Percentiles rank a stretch among this genome's conserved stretches.
Conservation (phyloP, 768 basidiomycete species). For the Scleroderma citrinum region DNA sequence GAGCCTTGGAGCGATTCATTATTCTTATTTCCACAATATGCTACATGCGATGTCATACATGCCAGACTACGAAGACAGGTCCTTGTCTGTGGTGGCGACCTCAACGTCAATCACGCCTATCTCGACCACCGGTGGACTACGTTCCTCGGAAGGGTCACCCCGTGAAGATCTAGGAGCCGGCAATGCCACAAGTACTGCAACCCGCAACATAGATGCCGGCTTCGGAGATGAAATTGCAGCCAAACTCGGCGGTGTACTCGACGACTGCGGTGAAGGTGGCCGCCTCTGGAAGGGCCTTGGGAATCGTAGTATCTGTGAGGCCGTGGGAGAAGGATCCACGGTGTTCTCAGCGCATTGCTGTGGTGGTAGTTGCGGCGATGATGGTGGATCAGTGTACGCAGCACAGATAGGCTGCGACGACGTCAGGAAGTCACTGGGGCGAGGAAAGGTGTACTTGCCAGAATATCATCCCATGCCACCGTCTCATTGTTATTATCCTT, state of each 20-base stretch:
- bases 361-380: slow-evolving; percentile 4
- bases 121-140: slow-evolving; percentile 28
- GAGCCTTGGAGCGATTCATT: no score
- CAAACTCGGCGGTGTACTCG: slow-evolving; percentile 9
- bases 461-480: slow-evolving; percentile 24
- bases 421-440: neutral
- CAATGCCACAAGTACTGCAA: slow-evolving; percentile 44
- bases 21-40: no score
- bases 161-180: slow-evolving; percentile 15
- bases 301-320: slow-evolving; percentile 9
- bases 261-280: slow-evolving; percentile 9
- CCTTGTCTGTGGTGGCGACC: slow-evolving; percentile 1
- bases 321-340: slow-evolving; percentile 4
- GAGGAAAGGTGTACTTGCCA: slow-evolving; percentile 12
- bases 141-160: slow-evolving; percentile 9
- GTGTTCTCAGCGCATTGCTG: slow-evolving; percentile 2
- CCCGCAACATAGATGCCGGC: slow-evolving; percentile 24
- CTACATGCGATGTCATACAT: slow-evolving; percentile 1
- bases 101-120: slow-evolving; percentile 27
- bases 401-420: slow-evolving; percentile 20
- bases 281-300: slow-evolving; percentile 10
- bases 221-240: slow-evolving; percentile 1
- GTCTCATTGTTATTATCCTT: slow-evolving; percentile 11
- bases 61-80: neutral
- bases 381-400: slow-evolving; percentile 10